phyloP scores from a whole-genome alignment of 257 asterid genomes.

The Schizonepeta tenuifolia region DNA sequence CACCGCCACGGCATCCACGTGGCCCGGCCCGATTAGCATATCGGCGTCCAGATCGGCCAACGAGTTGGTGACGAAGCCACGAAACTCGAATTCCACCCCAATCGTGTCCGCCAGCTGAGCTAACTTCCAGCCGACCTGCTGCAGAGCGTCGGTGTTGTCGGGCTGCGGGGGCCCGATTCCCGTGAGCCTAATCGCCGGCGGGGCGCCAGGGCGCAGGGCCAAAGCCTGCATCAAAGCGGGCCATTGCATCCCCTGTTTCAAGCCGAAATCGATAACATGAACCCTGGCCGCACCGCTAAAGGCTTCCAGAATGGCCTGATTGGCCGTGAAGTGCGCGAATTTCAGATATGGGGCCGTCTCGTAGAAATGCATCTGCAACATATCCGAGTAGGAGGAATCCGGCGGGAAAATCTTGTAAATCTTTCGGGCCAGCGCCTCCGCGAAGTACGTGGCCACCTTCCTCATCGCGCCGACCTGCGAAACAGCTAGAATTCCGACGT shows the following conservation, averaged over 20 bases:
- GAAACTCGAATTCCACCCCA: constrained; percentile 70
- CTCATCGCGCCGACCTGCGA: constrained; percentile 84
- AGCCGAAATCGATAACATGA: constrained; percentile 73
- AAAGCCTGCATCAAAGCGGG: constrained; percentile 81
- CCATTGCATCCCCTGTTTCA: constrained; percentile 91
- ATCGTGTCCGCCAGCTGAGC: constrained; percentile 73
- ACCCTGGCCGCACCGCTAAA: constrained; percentile 55
- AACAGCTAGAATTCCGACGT: constrained; percentile 63
- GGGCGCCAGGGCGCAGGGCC: constrained; percentile 75
- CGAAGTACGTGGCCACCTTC: constrained; percentile 80
- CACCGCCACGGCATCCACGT: constrained; percentile 71
- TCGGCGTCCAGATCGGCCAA: constrained; percentile 68
- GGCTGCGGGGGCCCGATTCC: constrained; percentile 71
- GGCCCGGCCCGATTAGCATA: constrained; percentile 50
- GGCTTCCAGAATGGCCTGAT: constrained; percentile 79
- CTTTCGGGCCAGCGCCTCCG: constrained; percentile 70
- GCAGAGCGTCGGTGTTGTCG: constrained; percentile 63
- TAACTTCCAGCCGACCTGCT: constrained; percentile 82
- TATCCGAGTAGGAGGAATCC: constrained; percentile 55
- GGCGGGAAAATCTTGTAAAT: constrained; percentile 65
- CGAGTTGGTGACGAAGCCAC: constrained; percentile 72
- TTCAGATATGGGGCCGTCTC: constrained; percentile 75
- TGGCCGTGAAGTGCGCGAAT: constrained; percentile 86
- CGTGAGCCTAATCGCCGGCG: constrained; percentile 60
- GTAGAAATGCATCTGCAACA: constrained; percentile 75